Base-by-base conservation (phyloP, 371 early-diverging fungal species). In the Mucor piriformis region DNA sequence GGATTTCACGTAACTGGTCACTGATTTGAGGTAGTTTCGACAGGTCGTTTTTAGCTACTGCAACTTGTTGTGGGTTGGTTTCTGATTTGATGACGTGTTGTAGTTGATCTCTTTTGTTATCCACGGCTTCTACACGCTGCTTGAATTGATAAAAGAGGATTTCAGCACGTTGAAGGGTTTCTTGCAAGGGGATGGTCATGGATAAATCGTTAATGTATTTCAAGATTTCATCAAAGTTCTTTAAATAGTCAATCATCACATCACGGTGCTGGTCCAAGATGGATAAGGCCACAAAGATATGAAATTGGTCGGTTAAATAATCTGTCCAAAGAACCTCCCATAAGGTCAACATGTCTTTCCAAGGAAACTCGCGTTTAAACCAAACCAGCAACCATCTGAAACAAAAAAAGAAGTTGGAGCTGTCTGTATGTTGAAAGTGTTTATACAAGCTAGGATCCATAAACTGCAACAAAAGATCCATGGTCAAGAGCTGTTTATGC, bases 321-420 rank as follows among this genome's bases (percentile, higher is more conserved):
- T 94, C 90, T 5, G 92, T 88, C 92, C 95, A 97, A 29, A 93
- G 70, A 3, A 83, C 87, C 66, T 96, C 96, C 98, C 96, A 96
- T 24, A 96, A 60, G 18, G 75, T 63, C 73, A 88, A 70, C 40
- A 88, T 82, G 43, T 95, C 91, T 3, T 88, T 83, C 83, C 93
- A 95, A 47, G 82, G 73, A 57, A 95, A 94, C 71, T 97, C 98
- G 34, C 98, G 87, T 69, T 97, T 97, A 72, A 92, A 97, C 85
- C 92, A 89, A 23, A 97, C 89, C 37, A 97, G 66, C 21, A 97
- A 73, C 96, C 96, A 97, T 34, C 98, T 88, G 77, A 94, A 97
- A 68, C 95, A 94, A 66, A 88, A 92, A 63, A 96, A 97, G 61
- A 96, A 78, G 70, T 95, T 95, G 55, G 81, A 69, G 2, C 92